These are phyloP conservation scores for Lachnellula suecica DNA, from an alignment of 2,329 filamentous ascomycete genomes.

Conservation along the genomic window DNA sequence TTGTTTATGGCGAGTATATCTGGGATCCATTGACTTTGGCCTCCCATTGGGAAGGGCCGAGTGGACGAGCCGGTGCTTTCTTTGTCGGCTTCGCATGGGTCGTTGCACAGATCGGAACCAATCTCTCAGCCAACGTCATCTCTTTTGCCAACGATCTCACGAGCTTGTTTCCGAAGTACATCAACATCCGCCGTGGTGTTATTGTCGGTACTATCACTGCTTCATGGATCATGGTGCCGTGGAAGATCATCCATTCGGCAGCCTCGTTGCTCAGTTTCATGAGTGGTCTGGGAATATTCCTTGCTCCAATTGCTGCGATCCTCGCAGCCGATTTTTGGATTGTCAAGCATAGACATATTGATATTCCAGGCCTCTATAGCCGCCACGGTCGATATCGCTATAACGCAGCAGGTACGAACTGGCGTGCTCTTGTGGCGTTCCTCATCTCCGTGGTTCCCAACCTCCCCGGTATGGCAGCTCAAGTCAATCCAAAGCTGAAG, in stretches of 20 bases:
- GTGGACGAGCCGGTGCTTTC: slow-evolving; percentile 32
- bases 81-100: slow-evolving; percentile 32
- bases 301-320: slow-evolving; percentile 38
- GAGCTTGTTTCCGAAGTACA: slow-evolving; percentile 47
- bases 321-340: slow-evolving; percentile 36
- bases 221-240: slow-evolving; percentile 44
- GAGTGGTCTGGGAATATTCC: slow-evolving; percentile 36
- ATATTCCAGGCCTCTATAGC: slow-evolving; percentile 36
- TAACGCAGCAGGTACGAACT: slow-evolving; percentile 26
- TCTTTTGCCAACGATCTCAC: slow-evolving; percentile 39
- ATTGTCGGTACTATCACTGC: slow-evolving; percentile 41
- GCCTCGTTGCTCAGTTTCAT: slow-evolving; percentile 33
- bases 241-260: slow-evolving; percentile 43
- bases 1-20: slow-evolving; percentile 32
- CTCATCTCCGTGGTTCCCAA: slow-evolving; percentile 24
- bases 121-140: slow-evolving; percentile 41
- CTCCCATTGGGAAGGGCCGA: slow-evolving; percentile 25
- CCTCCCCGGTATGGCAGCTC: slow-evolving; percentile 27
- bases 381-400: slow-evolving; percentile 25
- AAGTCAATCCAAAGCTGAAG: slow-evolving; percentile 20
- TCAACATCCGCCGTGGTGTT: slow-evolving; percentile 49
- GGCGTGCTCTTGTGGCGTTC: slow-evolving; percentile 26
- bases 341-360: slow-evolving; percentile 32
- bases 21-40: slow-evolving; percentile 31
- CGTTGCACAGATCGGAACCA: slow-evolving; percentile 35